Conservation (phyloP, 371 early-diverging fungal genomes). For the Capillidium heterosporum region DNA sequence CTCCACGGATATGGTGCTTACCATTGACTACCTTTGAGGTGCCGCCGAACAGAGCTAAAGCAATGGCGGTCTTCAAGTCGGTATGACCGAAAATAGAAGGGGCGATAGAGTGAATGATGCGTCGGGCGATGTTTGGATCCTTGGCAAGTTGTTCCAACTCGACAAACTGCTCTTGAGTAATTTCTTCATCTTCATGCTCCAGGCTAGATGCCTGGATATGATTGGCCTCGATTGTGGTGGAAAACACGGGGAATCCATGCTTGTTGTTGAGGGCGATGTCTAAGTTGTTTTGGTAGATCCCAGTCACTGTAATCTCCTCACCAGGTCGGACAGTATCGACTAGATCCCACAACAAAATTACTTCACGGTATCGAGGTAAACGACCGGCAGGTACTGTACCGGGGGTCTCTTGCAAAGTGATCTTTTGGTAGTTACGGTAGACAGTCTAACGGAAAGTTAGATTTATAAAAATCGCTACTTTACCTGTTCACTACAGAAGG, state of each 20-base stretch:
- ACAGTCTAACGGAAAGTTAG: slow-evolving; percentile 42
- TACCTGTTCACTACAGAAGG: slow-evolving; percentile 69
- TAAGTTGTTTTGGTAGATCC: slow-evolving; percentile 93
- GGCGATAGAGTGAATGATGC: slow-evolving; percentile 87
- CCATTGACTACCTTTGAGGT: slow-evolving; percentile 83
- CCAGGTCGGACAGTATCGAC: slow-evolving; percentile 97
- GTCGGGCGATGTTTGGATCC: neutral
- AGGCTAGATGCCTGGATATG: slow-evolving; percentile 58
- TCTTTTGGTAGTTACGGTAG: slow-evolving; percentile 95
- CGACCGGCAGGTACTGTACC: slow-evolving; percentile 96
- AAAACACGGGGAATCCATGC: slow-evolving; percentile 96
- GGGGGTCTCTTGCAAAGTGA: slow-evolving; percentile 97
- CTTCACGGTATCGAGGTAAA: slow-evolving; percentile 90
- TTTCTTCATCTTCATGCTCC: slow-evolving; percentile 80
- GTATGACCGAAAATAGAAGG: slow-evolving; percentile 99
- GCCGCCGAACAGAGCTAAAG: slow-evolving; percentile 95
- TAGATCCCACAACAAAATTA: slow-evolving; percentile 92
- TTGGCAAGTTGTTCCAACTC: neutral
- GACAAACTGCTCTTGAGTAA: slow-evolving; percentile 49
- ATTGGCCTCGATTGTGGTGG: slow-evolving; percentile 93
- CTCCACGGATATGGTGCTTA: slow-evolving; percentile 93
- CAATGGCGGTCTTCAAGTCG: slow-evolving; percentile 91
- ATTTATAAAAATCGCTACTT: neutral
- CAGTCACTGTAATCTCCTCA: slow-evolving; percentile 96
- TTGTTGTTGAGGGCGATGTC: slow-evolving; percentile 76